Conservation (phyloP, 2,329 filamentous ascomycete genomes). For the Pseudonectria buxi region DNA sequence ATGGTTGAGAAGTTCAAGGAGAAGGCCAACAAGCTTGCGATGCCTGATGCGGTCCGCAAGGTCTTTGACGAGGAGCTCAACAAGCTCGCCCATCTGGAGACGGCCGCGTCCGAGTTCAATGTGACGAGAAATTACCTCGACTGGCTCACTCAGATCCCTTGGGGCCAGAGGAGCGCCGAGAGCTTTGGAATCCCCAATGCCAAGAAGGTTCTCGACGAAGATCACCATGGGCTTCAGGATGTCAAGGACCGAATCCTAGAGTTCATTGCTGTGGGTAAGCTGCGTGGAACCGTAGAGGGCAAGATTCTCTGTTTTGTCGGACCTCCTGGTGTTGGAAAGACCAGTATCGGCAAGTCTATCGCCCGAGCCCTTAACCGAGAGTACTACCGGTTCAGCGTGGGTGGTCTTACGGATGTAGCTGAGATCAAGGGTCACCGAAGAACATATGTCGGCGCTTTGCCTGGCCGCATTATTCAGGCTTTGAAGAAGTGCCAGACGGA, state of each 20-base stretch:
- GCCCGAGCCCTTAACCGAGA: slow-evolving; percentile 88
- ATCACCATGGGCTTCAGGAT: slow-evolving; percentile 94
- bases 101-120: slow-evolving; percentile 95
- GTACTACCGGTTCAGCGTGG: slow-evolving; percentile 98
- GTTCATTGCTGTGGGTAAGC: slow-evolving; percentile 96
- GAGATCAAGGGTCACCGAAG: slow-evolving; percentile 97
- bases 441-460: slow-evolving; percentile 92
- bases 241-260: slow-evolving; percentile 98
- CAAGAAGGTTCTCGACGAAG: slow-evolving; percentile 84
- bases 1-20: slow-evolving; percentile 96
- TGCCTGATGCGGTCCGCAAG: slow-evolving; percentile 95
- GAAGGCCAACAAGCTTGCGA: slow-evolving; percentile 85
- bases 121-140: slow-evolving; percentile 97
- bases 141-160: slow-evolving; percentile 97
- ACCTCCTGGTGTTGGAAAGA: slow-evolving; percentile 95
- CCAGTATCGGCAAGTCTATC: slow-evolving; percentile 97
- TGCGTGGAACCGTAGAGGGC: slow-evolving; percentile 92
- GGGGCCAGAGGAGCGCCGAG: slow-evolving; percentile 90
- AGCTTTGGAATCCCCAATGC: slow-evolving; percentile 95
- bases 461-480: slow-evolving; percentile 94
- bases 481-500: slow-evolving; percentile 99
- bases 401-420: slow-evolving; percentile 91
- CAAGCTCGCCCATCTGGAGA: slow-evolving; percentile 91
- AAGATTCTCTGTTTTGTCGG: slow-evolving; percentile 98
- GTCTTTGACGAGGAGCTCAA: slow-evolving; percentile 98